Conservation (phyloP, 2,329 filamentous ascomycete species). For the Verticillium nubilum region DNA sequence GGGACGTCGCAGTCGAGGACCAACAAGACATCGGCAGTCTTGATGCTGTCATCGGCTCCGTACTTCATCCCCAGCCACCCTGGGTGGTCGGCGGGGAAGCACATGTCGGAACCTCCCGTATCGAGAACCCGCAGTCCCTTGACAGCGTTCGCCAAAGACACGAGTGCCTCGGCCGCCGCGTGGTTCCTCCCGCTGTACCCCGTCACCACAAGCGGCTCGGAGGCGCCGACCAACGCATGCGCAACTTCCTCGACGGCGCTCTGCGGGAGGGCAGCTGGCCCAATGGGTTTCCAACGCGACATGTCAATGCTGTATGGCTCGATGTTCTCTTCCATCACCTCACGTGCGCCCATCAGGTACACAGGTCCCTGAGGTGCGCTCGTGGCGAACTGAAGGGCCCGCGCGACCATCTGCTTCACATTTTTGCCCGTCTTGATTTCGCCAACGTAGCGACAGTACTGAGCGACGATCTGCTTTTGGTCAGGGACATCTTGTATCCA, state of each 20-base stretch:
- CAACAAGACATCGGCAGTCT: slow-evolving; percentile 74
- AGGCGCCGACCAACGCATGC: slow-evolving; percentile 54
- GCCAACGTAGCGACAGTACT: slow-evolving; percentile 79
- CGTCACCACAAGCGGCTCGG: slow-evolving; percentile 62
- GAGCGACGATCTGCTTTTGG: slow-evolving; percentile 72
- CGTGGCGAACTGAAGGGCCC: slow-evolving; percentile 75
- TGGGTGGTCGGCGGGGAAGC: slow-evolving; percentile 66
- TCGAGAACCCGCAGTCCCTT: slow-evolving; percentile 67
- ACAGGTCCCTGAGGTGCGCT: slow-evolving; percentile 75
- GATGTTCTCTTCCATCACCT: slow-evolving; percentile 83
- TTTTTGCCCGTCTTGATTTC: slow-evolving; percentile 83
- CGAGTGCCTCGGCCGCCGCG: slow-evolving; percentile 51
- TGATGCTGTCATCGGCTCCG: slow-evolving; percentile 66
- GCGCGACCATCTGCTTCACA: slow-evolving; percentile 84
- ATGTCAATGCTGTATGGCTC: slow-evolving; percentile 64
- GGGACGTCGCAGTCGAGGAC: slow-evolving; percentile 87
- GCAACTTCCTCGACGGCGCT: slow-evolving; percentile 53
- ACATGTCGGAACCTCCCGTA: slow-evolving; percentile 76
- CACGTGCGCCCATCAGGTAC: slow-evolving; percentile 71
- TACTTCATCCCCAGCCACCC: slow-evolving; percentile 66
- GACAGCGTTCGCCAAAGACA: slow-evolving; percentile 60
- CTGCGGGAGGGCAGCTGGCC: slow-evolving; percentile 52
- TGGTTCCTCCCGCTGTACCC: slow-evolving; percentile 69
- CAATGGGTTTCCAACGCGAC: slow-evolving; percentile 63
- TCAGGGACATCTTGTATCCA: slow-evolving; percentile 83